These are phyloP conservation scores for Eucommia ulmoides DNA, from an alignment of 257 asterid genomes.

Conservation along the genomic window DNA sequence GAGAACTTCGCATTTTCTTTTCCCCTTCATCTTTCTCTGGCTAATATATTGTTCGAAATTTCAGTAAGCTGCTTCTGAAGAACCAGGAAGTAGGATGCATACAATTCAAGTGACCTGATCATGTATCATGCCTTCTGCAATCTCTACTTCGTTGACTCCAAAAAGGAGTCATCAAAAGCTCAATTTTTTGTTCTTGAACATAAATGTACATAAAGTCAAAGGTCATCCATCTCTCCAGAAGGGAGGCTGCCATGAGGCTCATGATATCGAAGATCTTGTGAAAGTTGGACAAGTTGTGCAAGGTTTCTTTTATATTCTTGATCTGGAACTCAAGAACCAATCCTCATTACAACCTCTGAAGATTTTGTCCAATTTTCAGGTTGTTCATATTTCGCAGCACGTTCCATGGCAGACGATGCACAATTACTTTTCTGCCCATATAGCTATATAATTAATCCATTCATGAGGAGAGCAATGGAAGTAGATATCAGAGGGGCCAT, in stretches of 20 bases:
- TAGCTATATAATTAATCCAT: conserved; percentile 72
- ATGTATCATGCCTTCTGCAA: no score
- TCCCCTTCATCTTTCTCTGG: conserved; percentile 13
- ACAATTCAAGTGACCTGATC: conserved; percentile 59
- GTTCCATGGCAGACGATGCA: conserved; percentile 73
- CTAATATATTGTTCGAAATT: conserved; percentile 26
- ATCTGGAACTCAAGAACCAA: no score
- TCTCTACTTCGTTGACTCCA: no score
- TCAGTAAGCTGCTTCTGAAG: conserved; percentile 77
- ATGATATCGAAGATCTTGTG: conserved; percentile 97
- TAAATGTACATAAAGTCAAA: conserved; percentile 70
- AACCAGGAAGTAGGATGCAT: conserved; percentile 48
- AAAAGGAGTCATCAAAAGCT: conserved; percentile 10
- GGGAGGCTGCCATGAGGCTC: conserved; percentile 96
- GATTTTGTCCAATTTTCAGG: conserved; percentile 42
- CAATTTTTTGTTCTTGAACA: conserved; percentile 19
- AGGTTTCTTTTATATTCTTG: conserved; percentile 56
- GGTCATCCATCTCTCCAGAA: conserved; percentile 82
- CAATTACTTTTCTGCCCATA: conserved; percentile 92
- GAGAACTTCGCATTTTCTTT: no score
- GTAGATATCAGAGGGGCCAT: conserved; percentile 56
- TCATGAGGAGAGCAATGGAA: conserved; percentile 85
- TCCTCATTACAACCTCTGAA: no score
- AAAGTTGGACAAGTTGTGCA: conserved; percentile 79
- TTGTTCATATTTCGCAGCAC: conserved; percentile 89